phyloP scores from a whole-genome alignment of 768 basidiomycete genomes.

The Mycena vitilis region DNA sequence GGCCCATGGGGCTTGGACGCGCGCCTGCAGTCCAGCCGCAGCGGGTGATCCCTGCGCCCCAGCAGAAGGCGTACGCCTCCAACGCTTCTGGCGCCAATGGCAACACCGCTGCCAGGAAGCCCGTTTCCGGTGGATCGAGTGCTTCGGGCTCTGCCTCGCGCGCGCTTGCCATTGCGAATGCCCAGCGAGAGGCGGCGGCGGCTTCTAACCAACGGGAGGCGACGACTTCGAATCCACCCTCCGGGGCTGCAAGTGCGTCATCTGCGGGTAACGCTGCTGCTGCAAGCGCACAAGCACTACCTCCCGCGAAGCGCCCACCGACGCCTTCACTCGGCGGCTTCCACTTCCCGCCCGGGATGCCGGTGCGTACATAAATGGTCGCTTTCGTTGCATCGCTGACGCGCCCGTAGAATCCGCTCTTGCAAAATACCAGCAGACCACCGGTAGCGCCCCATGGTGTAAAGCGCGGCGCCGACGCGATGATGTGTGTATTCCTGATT shows the following conservation, averaged over 20 bases:
- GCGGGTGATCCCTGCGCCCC: constrained; percentile 10
- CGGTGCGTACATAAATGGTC: constrained; percentile 50
- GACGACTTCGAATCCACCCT: background rate
- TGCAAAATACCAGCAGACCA: constrained; percentile 21
- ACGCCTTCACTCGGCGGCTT: constrained; percentile 61
- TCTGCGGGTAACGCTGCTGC: background rate
- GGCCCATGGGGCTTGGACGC: constrained; percentile 28
- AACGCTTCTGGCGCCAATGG: background rate
- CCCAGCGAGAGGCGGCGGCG: background rate
- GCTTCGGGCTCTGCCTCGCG: constrained; percentile 6
- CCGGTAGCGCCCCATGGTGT: constrained; percentile 40
- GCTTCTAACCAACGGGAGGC: constrained; percentile 7
- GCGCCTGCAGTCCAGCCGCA: background rate
- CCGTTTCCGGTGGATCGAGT: background rate
- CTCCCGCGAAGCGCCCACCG: constrained; percentile 37
- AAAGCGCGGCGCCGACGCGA: constrained; percentile 50
- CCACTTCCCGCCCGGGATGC: constrained; percentile 58
- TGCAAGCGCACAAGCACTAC: constrained; percentile 1
- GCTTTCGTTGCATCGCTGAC: no score
- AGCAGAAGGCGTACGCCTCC: constrained; percentile 9
- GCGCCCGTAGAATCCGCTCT: constrained; percentile 32
- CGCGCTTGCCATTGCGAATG: constrained; percentile 10
- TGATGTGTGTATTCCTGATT: constrained; percentile 32
- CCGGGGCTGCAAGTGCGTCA: background rate
- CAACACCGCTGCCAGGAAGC: background rate